Percentiles rank a stretch among this genome's conserved stretches.
These are phyloP conservation scores for Fusarium poae DNA, from an alignment of 2,329 filamentous ascomycete genomes.

Conservation along the genomic window DNA sequence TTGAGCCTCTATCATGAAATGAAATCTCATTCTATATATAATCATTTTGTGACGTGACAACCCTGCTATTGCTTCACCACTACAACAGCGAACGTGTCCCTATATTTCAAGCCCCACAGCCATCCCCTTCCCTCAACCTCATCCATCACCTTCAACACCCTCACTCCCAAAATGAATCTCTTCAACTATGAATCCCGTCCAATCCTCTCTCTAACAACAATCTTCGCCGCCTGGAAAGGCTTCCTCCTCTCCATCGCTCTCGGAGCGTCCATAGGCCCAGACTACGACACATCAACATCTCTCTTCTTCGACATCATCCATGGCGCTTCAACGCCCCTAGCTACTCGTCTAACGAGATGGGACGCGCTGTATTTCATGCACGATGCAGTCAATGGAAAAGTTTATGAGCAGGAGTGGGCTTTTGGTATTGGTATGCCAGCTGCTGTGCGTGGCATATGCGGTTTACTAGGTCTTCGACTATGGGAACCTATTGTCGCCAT, in stretches of 20 bases:
- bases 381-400: constrained; percentile 71
- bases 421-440: constrained; percentile 70
- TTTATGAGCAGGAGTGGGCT: constrained; percentile 88
- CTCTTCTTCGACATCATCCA: constrained; percentile 57
- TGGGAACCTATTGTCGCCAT: constrained; percentile 70
- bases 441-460: constrained; percentile 54
- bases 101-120: constrained; percentile 30
- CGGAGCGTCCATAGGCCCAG: constrained; percentile 64
- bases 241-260: constrained; percentile 73
- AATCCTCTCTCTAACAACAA: constrained; percentile 43
- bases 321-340: constrained; percentile 56
- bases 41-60: background rate
- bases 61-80: background rate
- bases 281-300: constrained; percentile 84
- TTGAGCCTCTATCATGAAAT: background rate
- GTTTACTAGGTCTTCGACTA: constrained; percentile 37
- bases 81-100: constrained; percentile 24
- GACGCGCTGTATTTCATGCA: constrained; percentile 83
- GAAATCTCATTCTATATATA: background rate
- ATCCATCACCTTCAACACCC: constrained; percentile 5
- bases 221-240: constrained; percentile 76
- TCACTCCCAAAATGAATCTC: constrained; percentile 36
- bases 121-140: constrained; percentile 19
- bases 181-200: constrained; percentile 37
- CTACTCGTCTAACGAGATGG: constrained; percentile 77